phyloP scores from a whole-genome alignment of 495 filamentous ascomycete species.

The Penicillium maclennaniae region DNA sequence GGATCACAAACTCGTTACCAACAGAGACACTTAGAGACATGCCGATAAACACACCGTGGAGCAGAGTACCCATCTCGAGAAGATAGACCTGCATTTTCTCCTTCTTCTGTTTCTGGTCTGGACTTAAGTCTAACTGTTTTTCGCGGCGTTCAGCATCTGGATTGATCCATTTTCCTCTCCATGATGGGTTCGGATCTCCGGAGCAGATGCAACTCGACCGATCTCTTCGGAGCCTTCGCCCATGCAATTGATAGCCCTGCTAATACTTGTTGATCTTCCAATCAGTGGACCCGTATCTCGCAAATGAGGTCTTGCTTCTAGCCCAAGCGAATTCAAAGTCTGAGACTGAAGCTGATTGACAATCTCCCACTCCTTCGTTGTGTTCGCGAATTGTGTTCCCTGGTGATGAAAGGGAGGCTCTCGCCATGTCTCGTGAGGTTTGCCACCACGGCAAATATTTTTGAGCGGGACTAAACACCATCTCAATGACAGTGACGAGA shows the following conservation, averaged over 20 bases:
- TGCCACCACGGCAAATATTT: slow-evolving; percentile 26
- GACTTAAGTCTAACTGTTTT: slow-evolving; percentile 1
- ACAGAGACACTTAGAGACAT: slow-evolving; percentile 74
- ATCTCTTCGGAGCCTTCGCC: slow-evolving; percentile 26
- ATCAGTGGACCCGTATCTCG: slow-evolving; percentile 29
- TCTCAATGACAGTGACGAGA: slow-evolving; percentile 65
- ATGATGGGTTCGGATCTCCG: slow-evolving; percentile 13
- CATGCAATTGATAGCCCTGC: slow-evolving; percentile 28
- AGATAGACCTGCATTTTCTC: slow-evolving; percentile 61
- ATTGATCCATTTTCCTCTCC: slow-evolving; percentile 13
- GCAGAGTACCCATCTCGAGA: slow-evolving; percentile 75
- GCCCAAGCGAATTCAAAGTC: neutral
- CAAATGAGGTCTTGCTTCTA: slow-evolving; percentile 20
- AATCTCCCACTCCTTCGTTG: neutral
- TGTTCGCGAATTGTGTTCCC: neutral
- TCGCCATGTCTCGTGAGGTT: neutral
- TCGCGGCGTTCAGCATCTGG: slow-evolving; percentile 22
- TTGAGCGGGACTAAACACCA: slow-evolving; percentile 51
- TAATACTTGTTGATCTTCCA: slow-evolving; percentile 30
- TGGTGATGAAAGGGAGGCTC: neutral
- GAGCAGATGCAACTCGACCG: slow-evolving; percentile 23
- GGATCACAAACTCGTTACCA: slow-evolving; percentile 65
- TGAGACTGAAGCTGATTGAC: neutral
- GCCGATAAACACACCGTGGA: slow-evolving; percentile 78
- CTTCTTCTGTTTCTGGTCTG: slow-evolving; percentile 30